These are phyloP conservation scores for Neurospora cerealis DNA, from an alignment of 495 filamentous ascomycete genomes.

Conservation along the genomic window DNA sequence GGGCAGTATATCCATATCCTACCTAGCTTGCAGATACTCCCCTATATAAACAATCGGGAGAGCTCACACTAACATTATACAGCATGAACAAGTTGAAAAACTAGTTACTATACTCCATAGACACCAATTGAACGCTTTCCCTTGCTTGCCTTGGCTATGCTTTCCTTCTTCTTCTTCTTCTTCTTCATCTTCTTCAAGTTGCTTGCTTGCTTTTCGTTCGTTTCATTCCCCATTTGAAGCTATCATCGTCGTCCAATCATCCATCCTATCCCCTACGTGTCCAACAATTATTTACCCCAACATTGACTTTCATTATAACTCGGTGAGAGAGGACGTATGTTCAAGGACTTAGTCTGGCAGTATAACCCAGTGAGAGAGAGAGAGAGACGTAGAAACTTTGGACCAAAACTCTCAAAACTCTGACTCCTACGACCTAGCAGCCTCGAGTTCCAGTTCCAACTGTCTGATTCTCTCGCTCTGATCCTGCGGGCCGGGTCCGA, in stretches of 20 bases:
- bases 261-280: not conserved
- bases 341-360: not conserved
- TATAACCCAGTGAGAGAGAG: not conserved
- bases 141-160: not conserved
- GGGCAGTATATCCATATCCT: not conserved
- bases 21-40: not conserved
- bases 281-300: not conserved
- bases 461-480: constrained; percentile 62
- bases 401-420: not conserved
- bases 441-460: constrained; percentile 59
- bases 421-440: constrained; percentile 25
- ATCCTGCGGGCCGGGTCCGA: constrained; percentile 44
- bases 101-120: not conserved
- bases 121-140: not conserved
- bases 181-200: not conserved
- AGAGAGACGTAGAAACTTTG: not conserved
- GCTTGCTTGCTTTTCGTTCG: not conserved
- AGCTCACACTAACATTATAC: not conserved
- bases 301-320: not conserved
- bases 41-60: not conserved
- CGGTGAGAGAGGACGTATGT: not conserved
- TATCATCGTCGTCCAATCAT: constrained; percentile 2
- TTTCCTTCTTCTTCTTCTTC: not conserved
- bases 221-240: not conserved
- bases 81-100: not conserved